Conservation (phyloP, 192 early-diverging fungal species). For the Mortierella alpina region DNA sequence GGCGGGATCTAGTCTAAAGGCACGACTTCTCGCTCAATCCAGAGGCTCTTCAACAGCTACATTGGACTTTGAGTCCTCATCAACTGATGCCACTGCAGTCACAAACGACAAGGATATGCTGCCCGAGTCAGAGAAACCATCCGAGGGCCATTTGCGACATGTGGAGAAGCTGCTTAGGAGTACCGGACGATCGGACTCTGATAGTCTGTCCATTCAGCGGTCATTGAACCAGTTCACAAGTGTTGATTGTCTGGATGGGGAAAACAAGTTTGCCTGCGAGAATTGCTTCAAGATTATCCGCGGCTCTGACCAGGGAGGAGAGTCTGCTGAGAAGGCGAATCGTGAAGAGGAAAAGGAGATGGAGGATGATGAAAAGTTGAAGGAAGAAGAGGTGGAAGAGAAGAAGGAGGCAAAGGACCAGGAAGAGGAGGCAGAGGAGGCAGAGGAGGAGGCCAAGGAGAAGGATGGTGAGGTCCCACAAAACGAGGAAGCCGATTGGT, state of each 20-base stretch:
- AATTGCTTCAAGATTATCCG: constrained; percentile 63
- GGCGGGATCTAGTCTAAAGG: constrained; percentile 12
- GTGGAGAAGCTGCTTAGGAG: constrained; percentile 25
- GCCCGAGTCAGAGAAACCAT: constrained; percentile 16
- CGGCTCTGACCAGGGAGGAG: not conserved
- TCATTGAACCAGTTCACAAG: constrained; percentile 67
- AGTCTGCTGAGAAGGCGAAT: no score
- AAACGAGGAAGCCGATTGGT: no score
- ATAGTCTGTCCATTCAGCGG: constrained; percentile 45
- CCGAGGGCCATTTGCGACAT: constrained; percentile 31
- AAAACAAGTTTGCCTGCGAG: constrained; percentile 74
- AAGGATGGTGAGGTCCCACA: not conserved
- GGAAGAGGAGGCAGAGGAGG: not conserved
- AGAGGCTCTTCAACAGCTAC: not conserved
- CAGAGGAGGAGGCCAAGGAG: not conserved
- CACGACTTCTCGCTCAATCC: constrained; percentile 21
- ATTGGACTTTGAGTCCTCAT: not conserved
- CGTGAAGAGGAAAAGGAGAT: constrained; percentile 3
- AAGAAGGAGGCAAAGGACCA: not conserved
- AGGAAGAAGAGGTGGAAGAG: constrained; percentile 1
- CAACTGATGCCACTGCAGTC: not conserved
- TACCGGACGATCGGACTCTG: constrained; percentile 25
- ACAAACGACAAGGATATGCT: constrained; percentile 8
- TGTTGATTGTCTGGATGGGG: constrained; percentile 72
- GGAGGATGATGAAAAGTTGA: not conserved